phyloP scores from a whole-genome alignment of 106 monocot species.

The Agapanthus africanus region DNA sequence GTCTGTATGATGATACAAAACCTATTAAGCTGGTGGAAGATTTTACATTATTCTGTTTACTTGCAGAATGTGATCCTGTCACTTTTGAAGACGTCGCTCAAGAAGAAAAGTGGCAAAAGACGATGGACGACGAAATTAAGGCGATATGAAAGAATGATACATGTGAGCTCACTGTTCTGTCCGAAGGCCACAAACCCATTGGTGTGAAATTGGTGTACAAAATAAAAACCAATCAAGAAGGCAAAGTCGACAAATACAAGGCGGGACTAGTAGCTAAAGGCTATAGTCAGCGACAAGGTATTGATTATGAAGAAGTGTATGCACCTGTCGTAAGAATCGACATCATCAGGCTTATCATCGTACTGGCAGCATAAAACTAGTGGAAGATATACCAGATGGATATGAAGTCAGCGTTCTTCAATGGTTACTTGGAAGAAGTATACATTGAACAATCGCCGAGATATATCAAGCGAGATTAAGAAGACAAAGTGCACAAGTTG shows the following conservation, averaged over 20 bases:
- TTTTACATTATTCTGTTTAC: conserved; percentile 19
- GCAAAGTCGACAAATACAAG: conserved; percentile 5
- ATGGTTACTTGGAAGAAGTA: conserved; percentile 9
- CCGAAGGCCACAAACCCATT: background rate
- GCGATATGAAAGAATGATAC: conserved; percentile 1
- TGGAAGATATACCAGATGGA: conserved; percentile 10
- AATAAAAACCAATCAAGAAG: background rate
- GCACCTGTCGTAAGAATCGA: conserved; percentile 4
- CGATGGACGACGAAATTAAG: conserved; percentile 1
- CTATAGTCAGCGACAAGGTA: background rate
- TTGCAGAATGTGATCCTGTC: conserved; percentile 15
- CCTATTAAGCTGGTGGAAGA: background rate
- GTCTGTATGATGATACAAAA: background rate
- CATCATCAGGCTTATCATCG: conserved; percentile 3
- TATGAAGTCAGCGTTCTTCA: conserved; percentile 5
- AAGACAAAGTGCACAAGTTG: conserved; percentile 7
- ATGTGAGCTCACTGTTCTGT: background rate
- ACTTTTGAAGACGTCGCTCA: background rate
- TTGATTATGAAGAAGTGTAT: background rate
- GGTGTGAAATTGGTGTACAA: conserved; percentile 5
- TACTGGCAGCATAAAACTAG: conserved; percentile 3
- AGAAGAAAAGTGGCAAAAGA: conserved; percentile 1
- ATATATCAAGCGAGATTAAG: background rate
- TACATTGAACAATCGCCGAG: conserved; percentile 1
- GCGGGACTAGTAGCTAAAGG: background rate